Evolutionary conservation across 2,329 filamentous ascomycete species (phyloP).

Genomic region (Neocatenulostroma microsporum): DNA sequence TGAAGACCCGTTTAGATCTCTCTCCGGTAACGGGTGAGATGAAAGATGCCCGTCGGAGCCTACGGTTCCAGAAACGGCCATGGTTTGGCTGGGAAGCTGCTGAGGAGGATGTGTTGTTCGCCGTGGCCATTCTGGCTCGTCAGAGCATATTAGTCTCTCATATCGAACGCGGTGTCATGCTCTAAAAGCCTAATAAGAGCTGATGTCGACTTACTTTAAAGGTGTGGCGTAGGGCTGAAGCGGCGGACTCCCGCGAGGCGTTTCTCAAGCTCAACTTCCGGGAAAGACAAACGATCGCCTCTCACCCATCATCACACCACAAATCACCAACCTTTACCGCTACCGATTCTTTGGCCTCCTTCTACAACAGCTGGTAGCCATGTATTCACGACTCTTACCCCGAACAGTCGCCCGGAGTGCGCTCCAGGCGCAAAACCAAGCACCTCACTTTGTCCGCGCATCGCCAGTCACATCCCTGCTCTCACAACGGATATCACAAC

Average conservation of each 20-base stretch:
- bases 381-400: slow-evolving; percentile 14
- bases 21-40: slow-evolving; percentile 81
- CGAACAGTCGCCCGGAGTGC: slow-evolving; percentile 11
- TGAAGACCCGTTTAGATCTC: slow-evolving; percentile 71
- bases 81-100: background rate
- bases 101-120: background rate
- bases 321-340: too few relatives aligned
- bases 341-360: too few relatives aligned
- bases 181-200: too few relatives aligned
- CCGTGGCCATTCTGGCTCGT: too few relatives aligned
- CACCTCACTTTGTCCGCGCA: slow-evolving; percentile 15
- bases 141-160: too few relatives aligned
- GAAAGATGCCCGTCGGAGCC: slow-evolving; percentile 72
- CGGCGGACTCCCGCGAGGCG: too few relatives aligned
- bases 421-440: slow-evolving; percentile 11
- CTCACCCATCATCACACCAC: too few relatives aligned
- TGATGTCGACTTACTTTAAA: too few relatives aligned
- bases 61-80: slow-evolving; percentile 10
- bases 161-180: too few relatives aligned
- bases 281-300: too few relatives aligned
- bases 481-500: slow-evolving; percentile 45
- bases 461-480: slow-evolving; percentile 38
- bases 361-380: slow-evolving; percentile 3
- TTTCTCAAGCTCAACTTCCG: too few relatives aligned
- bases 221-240: too few relatives aligned